Evolutionary conservation across 2,329 filamentous ascomycete genomes (phyloP), one percentile per base, ranked within the genome.

Genomic region (Paraphoma chrysanthemicola): DNA sequence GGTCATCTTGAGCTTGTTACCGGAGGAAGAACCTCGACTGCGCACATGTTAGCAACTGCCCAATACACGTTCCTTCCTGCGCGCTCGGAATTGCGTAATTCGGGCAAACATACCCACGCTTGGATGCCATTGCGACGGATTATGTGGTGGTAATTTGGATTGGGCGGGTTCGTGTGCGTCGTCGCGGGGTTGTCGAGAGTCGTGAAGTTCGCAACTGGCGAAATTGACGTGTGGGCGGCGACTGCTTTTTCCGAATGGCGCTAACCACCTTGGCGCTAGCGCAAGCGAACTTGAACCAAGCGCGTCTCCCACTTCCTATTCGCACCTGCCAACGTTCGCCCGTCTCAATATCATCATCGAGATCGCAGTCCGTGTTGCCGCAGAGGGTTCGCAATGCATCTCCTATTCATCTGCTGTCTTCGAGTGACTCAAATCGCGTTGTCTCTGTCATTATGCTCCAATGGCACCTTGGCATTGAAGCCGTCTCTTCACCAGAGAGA

Each of bases 1-100:
- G 83, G 95, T 97, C 95, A 99, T 99, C 91, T 97, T 98, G 79
- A 98, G 91, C 91, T 99, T 99, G 91, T 96, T 96, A 89, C 95
- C 95, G 79, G 93, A 91, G 87, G 92, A 90, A 91, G 90, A 91
- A 88, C 92, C 85, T 78, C 86, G 84, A 81, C 85, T 86, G 70
- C 71, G 36, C 46, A 28, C 41, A 52, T n/a, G 62, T 77, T 67
- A 78, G 71, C 67, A 30, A 51, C 11, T 39, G 31, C 33, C 4
- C 18, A 49, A 2, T n/a, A 11, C 17, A 30, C 23, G 2, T n/a
- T 36, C 31, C 44, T n/a, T 47, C 23, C 10, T 28, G n/a, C 29
- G 23, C 4, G 12, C 8, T 11, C 30, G 4, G 18, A 38, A 38
- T 28, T 10, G 4, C 10, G 23, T 23, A 10, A 36, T 36, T 36